A percentile compares a stretch with the other conserved stretches of the same genome.
Evolutionary conservation across 139 green algal genomes (phyloP).

Genomic region (Chlamydomonas schloesseri): DNA sequence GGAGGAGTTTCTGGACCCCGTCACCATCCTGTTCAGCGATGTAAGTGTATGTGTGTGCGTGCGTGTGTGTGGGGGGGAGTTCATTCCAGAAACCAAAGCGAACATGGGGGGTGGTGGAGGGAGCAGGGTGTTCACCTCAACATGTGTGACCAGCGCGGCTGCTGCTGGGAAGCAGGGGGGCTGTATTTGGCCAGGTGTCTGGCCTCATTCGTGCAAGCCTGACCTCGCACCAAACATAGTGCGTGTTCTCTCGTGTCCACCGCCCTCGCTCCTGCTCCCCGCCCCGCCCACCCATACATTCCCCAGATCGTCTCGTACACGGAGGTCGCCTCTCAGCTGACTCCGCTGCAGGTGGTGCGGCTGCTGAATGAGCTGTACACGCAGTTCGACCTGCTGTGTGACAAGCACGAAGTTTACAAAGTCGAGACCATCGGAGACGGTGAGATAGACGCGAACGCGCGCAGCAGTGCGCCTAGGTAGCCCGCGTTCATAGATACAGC

Average conservation of each 20-base stretch:
- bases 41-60: not conserved
- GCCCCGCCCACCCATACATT: not conserved
- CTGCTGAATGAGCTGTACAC: conserved; percentile 47
- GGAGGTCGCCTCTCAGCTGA: conserved; percentile 28
- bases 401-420: not conserved
- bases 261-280: too few relatives aligned
- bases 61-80: not conserved
- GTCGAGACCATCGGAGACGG: conserved; percentile 29
- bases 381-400: not conserved
- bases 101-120: too few relatives aligned
- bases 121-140: too few relatives aligned
- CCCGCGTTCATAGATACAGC: too few relatives aligned
- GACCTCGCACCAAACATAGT: too few relatives aligned
- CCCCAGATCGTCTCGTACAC: conserved; percentile 42
- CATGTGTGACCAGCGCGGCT: too few relatives aligned
- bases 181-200: too few relatives aligned
- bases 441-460: too few relatives aligned
- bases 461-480: too few relatives aligned
- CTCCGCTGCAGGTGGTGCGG: conserved; percentile 33
- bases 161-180: not conserved
- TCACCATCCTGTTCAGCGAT: conserved; percentile 40
- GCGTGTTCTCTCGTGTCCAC: too few relatives aligned
- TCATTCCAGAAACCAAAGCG: too few relatives aligned
- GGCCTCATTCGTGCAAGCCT: too few relatives aligned
- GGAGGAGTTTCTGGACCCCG: conserved; percentile 37